Percentiles rank a stretch among this genome's conserved stretches.
Conservation (phyloP, 495 filamentous ascomycete genomes). For the Umbilicaria muhlenbergii region DNA sequence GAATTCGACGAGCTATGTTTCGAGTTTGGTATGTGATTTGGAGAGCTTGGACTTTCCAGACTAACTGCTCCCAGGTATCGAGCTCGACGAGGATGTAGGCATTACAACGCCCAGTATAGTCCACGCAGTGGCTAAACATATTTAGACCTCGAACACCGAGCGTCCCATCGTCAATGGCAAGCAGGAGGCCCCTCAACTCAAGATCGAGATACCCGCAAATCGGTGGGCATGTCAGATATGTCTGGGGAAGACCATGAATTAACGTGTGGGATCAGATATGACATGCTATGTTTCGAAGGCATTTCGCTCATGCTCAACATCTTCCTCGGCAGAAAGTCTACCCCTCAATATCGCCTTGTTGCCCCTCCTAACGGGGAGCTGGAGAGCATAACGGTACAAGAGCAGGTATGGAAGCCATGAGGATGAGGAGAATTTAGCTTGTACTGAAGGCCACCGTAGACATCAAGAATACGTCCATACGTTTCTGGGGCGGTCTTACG, state of each 20-base stretch:
- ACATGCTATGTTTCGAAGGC: constrained; percentile 96
- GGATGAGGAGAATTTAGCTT: neutral
- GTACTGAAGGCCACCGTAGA: constrained; percentile 26
- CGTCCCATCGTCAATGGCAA: constrained; percentile 59
- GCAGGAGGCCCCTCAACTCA: constrained; percentile 81
- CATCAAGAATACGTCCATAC: constrained; percentile 65
- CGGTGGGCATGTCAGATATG: constrained; percentile 27
- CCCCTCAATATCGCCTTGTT: constrained; percentile 65
- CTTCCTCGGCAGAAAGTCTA: constrained; percentile 57
- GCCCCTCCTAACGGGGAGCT: constrained; percentile 57
- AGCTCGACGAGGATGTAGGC: constrained; percentile 83
- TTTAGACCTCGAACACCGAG: constrained; percentile 52
- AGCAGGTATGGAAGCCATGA: constrained; percentile 34
- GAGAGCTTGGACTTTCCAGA: constrained; percentile 1
- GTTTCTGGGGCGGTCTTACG: constrained; percentile 78
- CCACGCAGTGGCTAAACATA: constrained; percentile 9
- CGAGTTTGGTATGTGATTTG: constrained; percentile 60
- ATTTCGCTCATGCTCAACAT: constrained; percentile 92
- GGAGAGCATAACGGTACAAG: constrained; percentile 61
- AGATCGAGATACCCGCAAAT: constrained; percentile 98
- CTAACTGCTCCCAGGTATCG: constrained; percentile 49
- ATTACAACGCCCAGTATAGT: neutral
- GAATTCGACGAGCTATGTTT: constrained; percentile 97
- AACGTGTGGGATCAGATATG: constrained; percentile 46
- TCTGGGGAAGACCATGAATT: constrained; percentile 10